Evolutionary conservation across 2,329 filamentous ascomycete genomes (phyloP).

Genomic region (Blastomyces gilchristii): DNA sequence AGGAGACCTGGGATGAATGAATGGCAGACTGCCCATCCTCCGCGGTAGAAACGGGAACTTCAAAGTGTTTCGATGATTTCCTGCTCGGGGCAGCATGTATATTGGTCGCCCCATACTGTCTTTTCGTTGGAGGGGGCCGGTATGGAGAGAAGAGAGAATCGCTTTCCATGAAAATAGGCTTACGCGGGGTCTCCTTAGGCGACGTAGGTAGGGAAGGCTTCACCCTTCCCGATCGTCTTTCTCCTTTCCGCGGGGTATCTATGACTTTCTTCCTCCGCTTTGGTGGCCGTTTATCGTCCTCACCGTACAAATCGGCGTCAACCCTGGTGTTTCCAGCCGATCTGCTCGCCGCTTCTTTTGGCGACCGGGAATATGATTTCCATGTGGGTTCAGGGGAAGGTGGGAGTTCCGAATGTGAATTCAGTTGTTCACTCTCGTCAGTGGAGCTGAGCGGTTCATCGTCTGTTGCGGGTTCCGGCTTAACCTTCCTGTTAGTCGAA

Average conservation of each 20-base stretch:
- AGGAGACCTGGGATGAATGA: conserved; percentile 8
- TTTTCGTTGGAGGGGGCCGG: neutral
- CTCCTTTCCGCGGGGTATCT: conserved; percentile 4
- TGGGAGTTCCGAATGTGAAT: conserved; percentile 7
- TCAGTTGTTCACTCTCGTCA: conserved; percentile 21
- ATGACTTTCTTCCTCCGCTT: conserved; percentile 6
- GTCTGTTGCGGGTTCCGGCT: conserved; percentile 23
- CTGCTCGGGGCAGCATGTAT: neutral
- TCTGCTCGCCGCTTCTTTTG: conserved; percentile 1
- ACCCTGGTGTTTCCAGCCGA: neutral
- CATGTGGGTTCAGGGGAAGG: neutral
- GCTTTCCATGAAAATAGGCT: neutral
- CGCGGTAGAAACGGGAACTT: conserved; percentile 1
- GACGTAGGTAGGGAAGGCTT: neutral
- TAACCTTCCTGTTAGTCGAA: conserved; percentile 9
- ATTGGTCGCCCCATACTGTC: neutral
- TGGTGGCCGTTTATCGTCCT: conserved; percentile 1
- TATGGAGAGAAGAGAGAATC: neutral
- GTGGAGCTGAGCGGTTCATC: conserved; percentile 29
- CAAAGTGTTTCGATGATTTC: neutral
- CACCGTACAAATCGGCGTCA: neutral
- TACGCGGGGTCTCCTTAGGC: neutral
- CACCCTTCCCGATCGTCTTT: conserved; percentile 1
- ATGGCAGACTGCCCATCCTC: conserved; percentile 6
- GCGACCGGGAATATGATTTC: conserved; percentile 1